A percentile compares a stretch with the other conserved stretches of the same genome.
Evolutionary conservation across 2,329 filamentous ascomycete species (phyloP).

Genomic region (Pseudogymnoascus sp.): DNA sequence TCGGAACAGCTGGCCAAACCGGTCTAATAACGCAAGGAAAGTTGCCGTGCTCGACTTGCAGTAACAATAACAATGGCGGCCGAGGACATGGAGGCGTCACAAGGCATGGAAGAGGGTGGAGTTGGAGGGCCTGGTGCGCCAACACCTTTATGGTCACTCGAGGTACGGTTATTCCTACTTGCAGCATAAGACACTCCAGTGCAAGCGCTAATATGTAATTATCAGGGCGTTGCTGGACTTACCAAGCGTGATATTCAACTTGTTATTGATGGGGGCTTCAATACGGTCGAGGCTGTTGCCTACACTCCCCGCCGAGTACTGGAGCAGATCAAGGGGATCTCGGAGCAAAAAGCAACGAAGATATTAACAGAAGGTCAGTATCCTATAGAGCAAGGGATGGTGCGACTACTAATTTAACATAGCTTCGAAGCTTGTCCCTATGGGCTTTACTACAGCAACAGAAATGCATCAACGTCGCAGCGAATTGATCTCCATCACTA

Average conservation of each 20-base stretch:
- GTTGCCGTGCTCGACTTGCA: not conserved
- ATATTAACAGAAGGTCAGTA: constrained; percentile 74
- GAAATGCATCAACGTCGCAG: constrained; percentile 97
- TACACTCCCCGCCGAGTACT: constrained; percentile 79
- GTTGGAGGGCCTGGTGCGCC: constrained; percentile 85
- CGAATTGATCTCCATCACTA: constrained; percentile 96
- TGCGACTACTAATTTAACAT: constrained; percentile 13
- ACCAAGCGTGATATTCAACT: constrained; percentile 95
- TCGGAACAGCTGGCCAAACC: not conserved
- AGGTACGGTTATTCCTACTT: constrained; percentile 48
- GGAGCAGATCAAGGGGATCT: constrained; percentile 96
- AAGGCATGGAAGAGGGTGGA: constrained; percentile 66
- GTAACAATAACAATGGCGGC: constrained; percentile 22
- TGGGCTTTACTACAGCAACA: constrained; percentile 98
- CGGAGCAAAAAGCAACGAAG: constrained; percentile 90
- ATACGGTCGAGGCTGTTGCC: constrained; percentile 91
- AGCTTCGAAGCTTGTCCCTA: constrained; percentile 94
- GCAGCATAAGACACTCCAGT: not conserved
- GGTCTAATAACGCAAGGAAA: not conserved
- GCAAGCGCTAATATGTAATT: constrained; percentile 6
- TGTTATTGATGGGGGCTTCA: constrained; percentile 82
- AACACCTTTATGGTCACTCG: constrained; percentile 74
- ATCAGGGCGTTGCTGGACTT: constrained; percentile 76
- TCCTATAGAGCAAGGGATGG: not conserved
- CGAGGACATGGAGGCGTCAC: constrained; percentile 48